Conservation (phyloP, 441 rosid species). For the Adansonia madagascariensis region DNA sequence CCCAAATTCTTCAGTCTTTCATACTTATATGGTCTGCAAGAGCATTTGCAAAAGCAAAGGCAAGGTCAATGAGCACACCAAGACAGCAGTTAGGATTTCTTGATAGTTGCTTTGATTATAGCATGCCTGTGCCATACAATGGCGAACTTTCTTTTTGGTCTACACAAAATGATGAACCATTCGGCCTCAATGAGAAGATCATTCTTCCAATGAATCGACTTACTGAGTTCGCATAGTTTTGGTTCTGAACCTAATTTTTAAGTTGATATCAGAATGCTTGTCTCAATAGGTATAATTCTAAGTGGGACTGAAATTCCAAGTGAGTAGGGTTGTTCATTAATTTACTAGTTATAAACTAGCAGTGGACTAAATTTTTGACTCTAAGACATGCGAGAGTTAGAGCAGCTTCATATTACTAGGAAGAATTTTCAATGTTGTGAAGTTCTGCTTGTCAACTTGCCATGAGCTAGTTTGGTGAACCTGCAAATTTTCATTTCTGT, state of each 20-base stretch:
- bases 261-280: conserved; percentile 29
- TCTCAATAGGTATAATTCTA: background rate
- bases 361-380: background rate
- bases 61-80: conserved; percentile 71
- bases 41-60: conserved; percentile 68
- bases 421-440: background rate
- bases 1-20: conserved; percentile 53
- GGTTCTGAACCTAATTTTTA: too few species aligned
- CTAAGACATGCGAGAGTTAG: background rate
- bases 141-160: conserved; percentile 49
- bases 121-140: conserved; percentile 26
- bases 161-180: conserved; percentile 51
- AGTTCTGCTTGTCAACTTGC: too few species aligned
- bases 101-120: conserved; percentile 45
- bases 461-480: background rate
- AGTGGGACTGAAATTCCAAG: background rate
- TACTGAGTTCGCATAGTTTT: too few species aligned
- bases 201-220: too few species aligned
- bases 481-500: too few species aligned
- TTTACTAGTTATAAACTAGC: background rate
- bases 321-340: background rate
- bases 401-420: background rate
- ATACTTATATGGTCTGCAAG: conserved; percentile 70
- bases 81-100: conserved; percentile 47
- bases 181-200: conserved; percentile 19